Evolutionary conservation across 2,329 filamentous ascomycete species (phyloP).

Genomic region (Akanthomyces dipterigenus): DNA sequence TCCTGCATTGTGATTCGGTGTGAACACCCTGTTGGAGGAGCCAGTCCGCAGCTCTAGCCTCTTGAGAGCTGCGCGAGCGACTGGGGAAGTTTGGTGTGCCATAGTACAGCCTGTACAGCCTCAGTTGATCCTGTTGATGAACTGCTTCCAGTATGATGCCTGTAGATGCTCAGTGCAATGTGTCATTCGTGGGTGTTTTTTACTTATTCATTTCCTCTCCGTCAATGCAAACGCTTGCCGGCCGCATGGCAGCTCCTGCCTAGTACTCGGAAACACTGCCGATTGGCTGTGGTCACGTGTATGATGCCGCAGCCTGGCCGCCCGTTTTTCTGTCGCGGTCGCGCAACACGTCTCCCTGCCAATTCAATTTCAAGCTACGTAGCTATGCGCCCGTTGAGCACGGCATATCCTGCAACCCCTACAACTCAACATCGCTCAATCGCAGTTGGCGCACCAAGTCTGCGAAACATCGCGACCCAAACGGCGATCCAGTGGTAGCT

Average conservation of each 20-base stretch:
- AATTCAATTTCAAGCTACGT: constrained; percentile 10
- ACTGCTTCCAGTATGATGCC: background rate
- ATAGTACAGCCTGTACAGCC: background rate
- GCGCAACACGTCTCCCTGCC: constrained; percentile 14
- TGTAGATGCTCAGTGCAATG: background rate
- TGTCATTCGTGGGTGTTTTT: background rate
- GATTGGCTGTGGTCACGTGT: constrained; percentile 13
- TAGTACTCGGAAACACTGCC: constrained; percentile 1
- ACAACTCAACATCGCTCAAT: background rate
- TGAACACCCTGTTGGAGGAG: background rate
- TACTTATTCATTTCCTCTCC: no score
- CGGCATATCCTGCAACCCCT: background rate
- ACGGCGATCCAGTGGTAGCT: background rate
- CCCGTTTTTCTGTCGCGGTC: constrained; percentile 10
- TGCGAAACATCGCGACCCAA: background rate
- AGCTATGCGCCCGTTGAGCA: constrained; percentile 2
- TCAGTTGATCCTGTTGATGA: background rate
- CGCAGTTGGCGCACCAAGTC: background rate
- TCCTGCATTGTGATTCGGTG: background rate
- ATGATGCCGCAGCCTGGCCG: background rate
- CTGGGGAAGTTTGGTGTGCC: background rate
- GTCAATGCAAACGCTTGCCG: background rate
- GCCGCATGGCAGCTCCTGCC: background rate
- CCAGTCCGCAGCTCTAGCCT: background rate
- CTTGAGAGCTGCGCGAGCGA: background rate